Evolutionary conservation across 2,329 filamentous ascomycete genomes (phyloP).

Genomic region (Pseudofabraea citricarpa): DNA sequence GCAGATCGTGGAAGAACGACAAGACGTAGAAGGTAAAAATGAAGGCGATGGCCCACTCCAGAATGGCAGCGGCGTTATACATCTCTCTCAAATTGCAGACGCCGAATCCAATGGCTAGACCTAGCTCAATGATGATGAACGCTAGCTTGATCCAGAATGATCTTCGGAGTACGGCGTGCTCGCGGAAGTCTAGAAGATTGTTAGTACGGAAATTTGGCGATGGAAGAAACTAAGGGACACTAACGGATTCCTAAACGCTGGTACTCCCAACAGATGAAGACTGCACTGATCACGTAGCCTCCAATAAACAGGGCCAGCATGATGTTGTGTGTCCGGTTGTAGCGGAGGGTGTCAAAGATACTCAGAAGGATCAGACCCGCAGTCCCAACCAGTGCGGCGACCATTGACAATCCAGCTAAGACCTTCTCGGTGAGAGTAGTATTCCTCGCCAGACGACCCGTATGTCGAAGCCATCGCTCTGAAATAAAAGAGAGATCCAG

Average conservation of each 20-base stretch:
- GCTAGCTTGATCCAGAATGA: slow-evolving; percentile 85
- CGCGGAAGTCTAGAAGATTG: slow-evolving; percentile 54
- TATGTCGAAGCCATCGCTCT: slow-evolving; percentile 82
- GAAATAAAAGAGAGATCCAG: slow-evolving; percentile 76
- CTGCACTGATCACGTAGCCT: slow-evolving; percentile 78
- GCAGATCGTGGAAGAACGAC: slow-evolving; percentile 82
- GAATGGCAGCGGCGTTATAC: slow-evolving; percentile 65
- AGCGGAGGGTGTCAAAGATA: slow-evolving; percentile 76
- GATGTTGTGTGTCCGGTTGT: slow-evolving; percentile 64
- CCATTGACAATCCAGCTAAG: slow-evolving; percentile 55
- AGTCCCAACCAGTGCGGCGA: slow-evolving; percentile 70
- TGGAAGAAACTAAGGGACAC: slow-evolving; percentile 20
- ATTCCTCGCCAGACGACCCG: slow-evolving; percentile 73
- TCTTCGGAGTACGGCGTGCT: slow-evolving; percentile 65
- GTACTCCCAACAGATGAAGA: slow-evolving; percentile 89
- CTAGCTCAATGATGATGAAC: slow-evolving; percentile 79
- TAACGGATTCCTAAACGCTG: slow-evolving; percentile 72
- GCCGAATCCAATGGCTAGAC: slow-evolving; percentile 69
- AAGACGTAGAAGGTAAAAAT: slow-evolving; percentile 86
- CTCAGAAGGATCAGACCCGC: slow-evolving; percentile 75
- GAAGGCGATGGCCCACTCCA: slow-evolving; percentile 77
- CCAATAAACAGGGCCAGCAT: slow-evolving; percentile 81
- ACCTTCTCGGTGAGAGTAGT: slow-evolving; percentile 56
- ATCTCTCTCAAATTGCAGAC: slow-evolving; percentile 42
- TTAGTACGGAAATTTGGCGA: not conserved